Evolutionary conservation across 2,329 filamentous ascomycete genomes (phyloP), one percentile per base, ranked within the genome.

Genomic region (Talaromyces atroroseus): DNA sequence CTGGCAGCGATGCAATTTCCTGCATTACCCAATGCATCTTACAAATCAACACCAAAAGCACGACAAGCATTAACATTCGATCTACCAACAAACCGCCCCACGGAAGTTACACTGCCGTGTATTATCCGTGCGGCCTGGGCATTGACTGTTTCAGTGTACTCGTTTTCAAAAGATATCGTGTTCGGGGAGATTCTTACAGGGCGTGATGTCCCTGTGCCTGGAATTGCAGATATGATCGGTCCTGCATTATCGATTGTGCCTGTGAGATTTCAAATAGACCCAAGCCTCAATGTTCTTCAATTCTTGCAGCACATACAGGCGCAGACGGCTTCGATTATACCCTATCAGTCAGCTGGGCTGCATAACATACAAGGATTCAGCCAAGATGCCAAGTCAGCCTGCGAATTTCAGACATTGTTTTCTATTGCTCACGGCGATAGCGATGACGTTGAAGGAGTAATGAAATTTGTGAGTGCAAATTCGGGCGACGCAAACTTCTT

Each of bases 281-380:
- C 65, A 5, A 18, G 59, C 45, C 62, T 68, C 40, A 71, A 67
- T 20, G 67, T 73, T 1, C 63, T 68, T 0, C 75, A 80, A 38
- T 84, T 79, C 57, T 69, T 86, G 5, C 74, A 78, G 46, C 66
- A 71, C 2, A 74, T 85, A 3, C 81, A 84, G 38, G 69, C 79
- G 26, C 75, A 78, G 53, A 77, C 58, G 78, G 80, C 82, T 65
- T 68, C 81, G 38, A 71, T 83, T 57, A 82, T 84, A 77, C 82
- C 82, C 61, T 82, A 79, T 23, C 79, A 79, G 47, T 78, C 77
- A 1, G 76, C 84, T 11, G 70, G 73, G 4, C 71, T 74, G 34
- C 62, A 68, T 0, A 74, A 76, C 11, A 56, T 58, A 26, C 46
- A 50, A 18, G 29, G 7, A 14, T 40, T 52, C 7, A 52, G 57